Evolutionary conservation across 306 rosid species (phyloP).

Genomic region (Dicorynia guianensis): DNA sequence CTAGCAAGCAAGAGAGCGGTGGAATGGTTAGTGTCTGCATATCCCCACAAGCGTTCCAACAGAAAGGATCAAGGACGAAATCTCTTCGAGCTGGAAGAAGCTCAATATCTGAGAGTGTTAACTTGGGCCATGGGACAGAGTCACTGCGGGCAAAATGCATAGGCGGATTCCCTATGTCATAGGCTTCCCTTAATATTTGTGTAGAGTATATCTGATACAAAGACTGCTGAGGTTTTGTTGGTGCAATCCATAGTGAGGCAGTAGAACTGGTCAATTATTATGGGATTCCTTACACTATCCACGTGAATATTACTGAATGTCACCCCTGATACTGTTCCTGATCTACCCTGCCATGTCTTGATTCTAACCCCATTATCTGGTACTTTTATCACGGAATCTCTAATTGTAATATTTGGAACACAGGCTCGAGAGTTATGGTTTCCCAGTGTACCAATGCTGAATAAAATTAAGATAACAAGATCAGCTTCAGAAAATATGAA

Average conservation of each 20-base stretch:
- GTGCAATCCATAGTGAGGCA: conserved; percentile 70
- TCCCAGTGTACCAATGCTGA: conserved; percentile 91
- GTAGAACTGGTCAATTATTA: conserved; percentile 81
- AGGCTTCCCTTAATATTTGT: conserved; percentile 80
- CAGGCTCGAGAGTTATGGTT: conserved; percentile 83
- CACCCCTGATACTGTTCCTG: conserved; percentile 71
- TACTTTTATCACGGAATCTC: conserved; percentile 70
- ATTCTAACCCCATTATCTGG: conserved; percentile 84
- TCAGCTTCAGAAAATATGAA: not conserved
- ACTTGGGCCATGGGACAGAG: conserved; percentile 81
- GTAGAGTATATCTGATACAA: conserved; percentile 71
- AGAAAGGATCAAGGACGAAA: conserved; percentile 64
- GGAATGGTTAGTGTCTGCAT: conserved; percentile 77
- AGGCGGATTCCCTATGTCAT: conserved; percentile 75
- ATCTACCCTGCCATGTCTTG: conserved; percentile 98
- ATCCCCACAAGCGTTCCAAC: conserved; percentile 90
- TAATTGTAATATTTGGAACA: conserved; percentile 74
- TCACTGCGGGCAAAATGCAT: conserved; percentile 90
- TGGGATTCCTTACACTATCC: conserved; percentile 81
- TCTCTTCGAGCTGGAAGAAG: conserved; percentile 85
- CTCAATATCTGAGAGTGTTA: conserved; percentile 85
- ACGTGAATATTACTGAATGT: conserved; percentile 82
- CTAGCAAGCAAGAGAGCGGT: conserved; percentile 76
- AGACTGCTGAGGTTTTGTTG: conserved; percentile 78
- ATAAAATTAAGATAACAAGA: not conserved